These are phyloP conservation scores for Blastomyces silverae DNA, from an alignment of 2,329 filamentous ascomycete genomes.

Conservation along the genomic window DNA sequence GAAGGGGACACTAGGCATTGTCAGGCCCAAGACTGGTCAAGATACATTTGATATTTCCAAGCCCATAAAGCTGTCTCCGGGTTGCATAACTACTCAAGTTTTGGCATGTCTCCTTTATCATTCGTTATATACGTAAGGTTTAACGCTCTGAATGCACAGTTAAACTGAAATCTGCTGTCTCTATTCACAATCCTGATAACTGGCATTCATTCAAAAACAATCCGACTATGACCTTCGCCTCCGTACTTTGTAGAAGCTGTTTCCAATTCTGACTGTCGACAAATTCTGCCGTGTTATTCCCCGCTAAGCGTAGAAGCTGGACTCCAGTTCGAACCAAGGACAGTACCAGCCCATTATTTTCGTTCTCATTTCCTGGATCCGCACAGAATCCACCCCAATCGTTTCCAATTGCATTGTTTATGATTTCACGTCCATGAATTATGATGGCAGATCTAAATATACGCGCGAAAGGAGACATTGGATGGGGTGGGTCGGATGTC, in stretches of 20 bases:
- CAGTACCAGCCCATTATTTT: background rate
- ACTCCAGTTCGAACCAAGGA: background rate
- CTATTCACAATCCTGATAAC: background rate
- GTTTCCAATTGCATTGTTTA: slow-evolving; percentile 18
- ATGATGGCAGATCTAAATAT: slow-evolving; percentile 16
- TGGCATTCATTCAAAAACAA: background rate
- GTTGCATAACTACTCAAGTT: background rate
- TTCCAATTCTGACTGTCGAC: background rate
- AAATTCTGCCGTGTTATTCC: background rate
- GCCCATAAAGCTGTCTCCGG: background rate
- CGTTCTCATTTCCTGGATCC: background rate
- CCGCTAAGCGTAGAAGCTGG: background rate
- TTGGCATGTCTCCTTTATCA: background rate
- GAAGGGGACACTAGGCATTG: too few species aligned
- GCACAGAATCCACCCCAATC: slow-evolving; percentile 15
- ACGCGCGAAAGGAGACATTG: slow-evolving; percentile 9
- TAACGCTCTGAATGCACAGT: too few species aligned
- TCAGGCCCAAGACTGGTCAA: too few species aligned
- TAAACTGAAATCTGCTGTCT: background rate
- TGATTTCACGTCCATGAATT: slow-evolving; percentile 16
- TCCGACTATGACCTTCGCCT: slow-evolving; percentile 3
- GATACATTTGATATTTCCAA: too few species aligned
- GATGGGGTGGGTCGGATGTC: slow-evolving; percentile 1
- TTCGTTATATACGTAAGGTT: background rate
- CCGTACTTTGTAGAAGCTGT: background rate